Evolutionary conservation across 345 rosid species (phyloP).

Genomic region (Acer campestre): DNA sequence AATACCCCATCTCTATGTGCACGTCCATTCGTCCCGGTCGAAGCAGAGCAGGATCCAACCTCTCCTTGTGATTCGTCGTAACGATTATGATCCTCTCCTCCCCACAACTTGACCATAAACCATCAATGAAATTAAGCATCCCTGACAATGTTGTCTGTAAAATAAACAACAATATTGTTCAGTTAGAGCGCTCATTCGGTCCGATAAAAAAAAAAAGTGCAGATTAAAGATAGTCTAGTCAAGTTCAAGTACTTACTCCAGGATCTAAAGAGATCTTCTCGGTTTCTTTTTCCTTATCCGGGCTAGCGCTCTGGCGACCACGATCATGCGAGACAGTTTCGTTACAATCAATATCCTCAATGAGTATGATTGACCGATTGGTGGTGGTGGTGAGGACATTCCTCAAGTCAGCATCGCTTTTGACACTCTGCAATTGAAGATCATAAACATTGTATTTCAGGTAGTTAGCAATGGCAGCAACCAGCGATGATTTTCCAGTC

Average conservation of each 20-base stretch:
- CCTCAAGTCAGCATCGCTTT: slow-evolving; percentile 25
- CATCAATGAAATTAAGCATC: slow-evolving; percentile 30
- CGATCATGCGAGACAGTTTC: neutral
- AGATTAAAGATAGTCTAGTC: neutral
- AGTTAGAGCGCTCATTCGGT: too few relatives aligned
- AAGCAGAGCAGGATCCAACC: slow-evolving; percentile 26
- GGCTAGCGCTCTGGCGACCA: neutral
- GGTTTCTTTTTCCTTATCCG: neutral
- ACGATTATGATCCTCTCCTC: slow-evolving; percentile 31
- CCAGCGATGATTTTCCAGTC: slow-evolving; percentile 26
- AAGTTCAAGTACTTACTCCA: slow-evolving; percentile 15
- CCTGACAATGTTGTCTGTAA: slow-evolving; percentile 26
- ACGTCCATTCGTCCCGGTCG: slow-evolving; percentile 29
- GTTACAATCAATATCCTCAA: slow-evolving; percentile 10
- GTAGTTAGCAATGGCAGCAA: slow-evolving; percentile 28
- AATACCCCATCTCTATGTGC: slow-evolving; percentile 24
- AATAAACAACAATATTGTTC: neutral
- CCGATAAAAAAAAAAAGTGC: neutral
- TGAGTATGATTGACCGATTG: neutral
- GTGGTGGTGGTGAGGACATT: slow-evolving; percentile 23
- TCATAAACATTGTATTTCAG: slow-evolving; percentile 27
- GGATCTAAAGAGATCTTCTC: neutral
- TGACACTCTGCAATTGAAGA: slow-evolving; percentile 23
- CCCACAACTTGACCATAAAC: slow-evolving; percentile 32
- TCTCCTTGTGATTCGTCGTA: slow-evolving; percentile 25